Evolutionary conservation across 139 green algal genomes (phyloP).

Genomic region (Tetradesmus obliquus): DNA sequence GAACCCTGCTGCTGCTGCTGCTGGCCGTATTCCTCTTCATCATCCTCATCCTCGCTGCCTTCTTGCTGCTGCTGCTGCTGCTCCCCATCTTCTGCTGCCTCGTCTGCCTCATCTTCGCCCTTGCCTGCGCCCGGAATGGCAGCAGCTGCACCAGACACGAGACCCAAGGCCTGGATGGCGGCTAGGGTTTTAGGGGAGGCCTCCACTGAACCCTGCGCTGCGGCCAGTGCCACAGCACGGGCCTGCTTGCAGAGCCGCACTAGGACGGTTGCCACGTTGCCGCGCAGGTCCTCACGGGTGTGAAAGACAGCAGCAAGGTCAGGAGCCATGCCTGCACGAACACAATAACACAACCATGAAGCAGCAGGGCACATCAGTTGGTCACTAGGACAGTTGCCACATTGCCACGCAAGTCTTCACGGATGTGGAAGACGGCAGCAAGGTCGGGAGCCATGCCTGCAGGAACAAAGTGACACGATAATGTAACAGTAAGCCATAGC

Average conservation of each 20-base stretch:
- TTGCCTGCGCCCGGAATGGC: neutral
- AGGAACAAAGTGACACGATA: neutral
- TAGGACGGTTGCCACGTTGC: constrained; percentile 70
- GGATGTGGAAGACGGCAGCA: neutral
- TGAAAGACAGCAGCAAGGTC: constrained; percentile 73
- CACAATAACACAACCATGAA: neutral
- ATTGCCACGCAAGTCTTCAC: constrained; percentile 67
- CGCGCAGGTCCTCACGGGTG: constrained; percentile 74
- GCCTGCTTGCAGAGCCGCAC: constrained; percentile 51
- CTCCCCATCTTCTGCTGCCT: constrained; percentile 32
- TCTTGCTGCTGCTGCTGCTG: neutral
- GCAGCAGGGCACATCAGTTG: neutral
- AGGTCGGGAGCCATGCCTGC: too few species aligned
- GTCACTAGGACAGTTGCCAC: constrained; percentile 55
- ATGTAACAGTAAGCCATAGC: neutral
- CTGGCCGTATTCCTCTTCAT: constrained; percentile 21
- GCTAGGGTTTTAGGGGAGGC: neutral
- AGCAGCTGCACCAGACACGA: constrained; percentile 6
- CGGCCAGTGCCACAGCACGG: neutral
- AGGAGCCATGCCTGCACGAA: constrained; percentile 49
- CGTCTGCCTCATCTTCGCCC: constrained; percentile 9
- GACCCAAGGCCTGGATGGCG: neutral
- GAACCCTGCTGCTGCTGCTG: constrained; percentile 9
- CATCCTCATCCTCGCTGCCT: constrained; percentile 52
- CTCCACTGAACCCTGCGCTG: neutral